phyloP scores from a whole-genome alignment of 176 grass and related monocot species.

The Triticum turgidum region DNA sequence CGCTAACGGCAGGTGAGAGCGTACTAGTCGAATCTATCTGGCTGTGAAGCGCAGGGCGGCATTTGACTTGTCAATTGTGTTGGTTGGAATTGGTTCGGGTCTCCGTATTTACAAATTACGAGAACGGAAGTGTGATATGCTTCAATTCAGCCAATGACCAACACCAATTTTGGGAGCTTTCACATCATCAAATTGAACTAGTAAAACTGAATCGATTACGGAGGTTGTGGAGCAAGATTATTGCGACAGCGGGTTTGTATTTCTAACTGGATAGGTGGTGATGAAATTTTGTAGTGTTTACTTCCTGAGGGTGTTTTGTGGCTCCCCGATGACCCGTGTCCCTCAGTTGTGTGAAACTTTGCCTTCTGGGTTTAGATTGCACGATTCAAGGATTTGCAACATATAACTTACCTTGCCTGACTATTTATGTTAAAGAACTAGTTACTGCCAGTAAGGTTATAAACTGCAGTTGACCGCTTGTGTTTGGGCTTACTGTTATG shows the following conservation, averaged over 20 bases:
- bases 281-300: background rate
- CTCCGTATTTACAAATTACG: background rate
- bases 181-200: background rate
- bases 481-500: slow-evolving; percentile 7
- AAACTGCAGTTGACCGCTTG: background rate
- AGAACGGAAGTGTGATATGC: background rate
- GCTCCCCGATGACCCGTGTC: background rate
- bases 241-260: background rate
- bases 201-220: slow-evolving; percentile 17
- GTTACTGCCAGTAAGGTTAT: background rate
- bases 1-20: slow-evolving; percentile 38
- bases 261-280: background rate
- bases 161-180: background rate
- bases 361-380: background rate
- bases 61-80: background rate
- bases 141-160: background rate
- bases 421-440: background rate
- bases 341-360: background rate
- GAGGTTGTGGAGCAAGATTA: background rate
- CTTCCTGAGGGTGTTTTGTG: background rate
- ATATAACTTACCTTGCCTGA: background rate
- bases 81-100: background rate
- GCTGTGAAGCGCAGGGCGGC: background rate
- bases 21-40: background rate
- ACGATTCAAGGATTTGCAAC: background rate